Base-by-base conservation (phyloP, 441 rosid species). In the Populus hybrid region DNA sequence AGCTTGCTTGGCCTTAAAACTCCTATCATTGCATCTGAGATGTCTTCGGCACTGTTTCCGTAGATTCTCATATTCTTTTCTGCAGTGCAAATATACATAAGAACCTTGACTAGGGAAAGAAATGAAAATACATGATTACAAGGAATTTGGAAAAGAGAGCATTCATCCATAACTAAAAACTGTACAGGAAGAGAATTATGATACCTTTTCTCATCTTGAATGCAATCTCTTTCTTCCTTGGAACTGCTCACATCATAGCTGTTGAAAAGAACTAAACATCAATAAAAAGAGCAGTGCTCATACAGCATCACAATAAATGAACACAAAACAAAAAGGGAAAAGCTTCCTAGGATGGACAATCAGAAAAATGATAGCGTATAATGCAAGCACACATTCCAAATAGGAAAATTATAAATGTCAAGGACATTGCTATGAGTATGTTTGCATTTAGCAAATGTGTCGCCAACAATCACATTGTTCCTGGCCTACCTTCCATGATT, bases 181-280 rank as follows among this genome's bases (percentile, higher is more conserved):
- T 21, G 1, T 38, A n/a, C 5, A 75, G 38, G 6, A 12, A 73
- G 34, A 66, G 38, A 24, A 73, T 12, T 21, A 81, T 71, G 38
- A 42, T 85, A 92, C 97, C 91, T 88, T 71, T 90, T 94, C 86
- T 86, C 87, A 63, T 83, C 85, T 78, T 78, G 81, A 70, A 84
- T 71, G 40, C 83, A 69, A 12, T 87, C 89, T 83, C 98, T 86
- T 85, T 88, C 97, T 84, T 84, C 94, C 78, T 83, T 80, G 63
- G 93, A 88, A 82, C 94, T 89, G 83, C 83, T 88, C 84, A 92
- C 67, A 73, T 89, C 91, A 82, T 85, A 91, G 64, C 98, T 94
- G 93, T 79, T 80, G 67, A 79, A 67, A 70, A 42, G 36, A 9
- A 42, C 11, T n/a, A 4, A n/a, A 18, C 18, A 10, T 68, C 18